phyloP scores from a whole-genome alignment of 257 asterid genomes.

The Eucommia ulmoides region DNA sequence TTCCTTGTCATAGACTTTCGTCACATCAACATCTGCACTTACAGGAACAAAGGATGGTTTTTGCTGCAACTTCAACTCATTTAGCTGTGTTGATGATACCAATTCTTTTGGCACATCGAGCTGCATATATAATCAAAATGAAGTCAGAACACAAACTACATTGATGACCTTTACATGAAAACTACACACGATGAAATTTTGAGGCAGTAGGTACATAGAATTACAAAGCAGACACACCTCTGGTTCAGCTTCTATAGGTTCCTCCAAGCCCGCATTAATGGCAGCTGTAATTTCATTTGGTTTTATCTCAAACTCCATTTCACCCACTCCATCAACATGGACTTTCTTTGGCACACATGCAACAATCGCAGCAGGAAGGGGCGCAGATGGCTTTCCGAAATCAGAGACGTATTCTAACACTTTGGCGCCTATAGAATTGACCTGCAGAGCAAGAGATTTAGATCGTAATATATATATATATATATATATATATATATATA shows the following conservation, averaged over 20 bases:
- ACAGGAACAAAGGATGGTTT: constrained; percentile 63
- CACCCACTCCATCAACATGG: constrained; percentile 80
- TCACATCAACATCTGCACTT: constrained; percentile 33
- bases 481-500: too few species aligned
- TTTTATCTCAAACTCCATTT: constrained; percentile 69
- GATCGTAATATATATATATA: too few species aligned
- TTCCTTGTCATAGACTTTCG: constrained; percentile 62
- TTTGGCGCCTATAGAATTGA: constrained; percentile 82
- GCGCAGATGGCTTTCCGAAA: constrained; percentile 88
- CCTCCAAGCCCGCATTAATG: constrained; percentile 77
- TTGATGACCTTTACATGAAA: neutral
- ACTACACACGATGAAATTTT: neutral
- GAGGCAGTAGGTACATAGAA: neutral
- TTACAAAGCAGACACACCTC: constrained; percentile 44
- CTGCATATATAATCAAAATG: constrained; percentile 35
- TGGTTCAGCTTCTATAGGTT: constrained; percentile 89
- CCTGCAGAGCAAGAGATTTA: constrained; percentile 25
- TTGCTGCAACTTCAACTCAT: constrained; percentile 40
- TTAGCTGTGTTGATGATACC: constrained; percentile 52
- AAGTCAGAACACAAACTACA: constrained; percentile 7
- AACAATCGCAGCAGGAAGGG: constrained; percentile 94
- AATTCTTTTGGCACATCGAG: constrained; percentile 94
- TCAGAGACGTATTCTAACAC: constrained; percentile 92
- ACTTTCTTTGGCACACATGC: constrained; percentile 85
- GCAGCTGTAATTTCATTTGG: constrained; percentile 77